Evolutionary conservation across 1,139 yeast genomes (phyloP).

Genomic region (Taphrina communis): DNA sequence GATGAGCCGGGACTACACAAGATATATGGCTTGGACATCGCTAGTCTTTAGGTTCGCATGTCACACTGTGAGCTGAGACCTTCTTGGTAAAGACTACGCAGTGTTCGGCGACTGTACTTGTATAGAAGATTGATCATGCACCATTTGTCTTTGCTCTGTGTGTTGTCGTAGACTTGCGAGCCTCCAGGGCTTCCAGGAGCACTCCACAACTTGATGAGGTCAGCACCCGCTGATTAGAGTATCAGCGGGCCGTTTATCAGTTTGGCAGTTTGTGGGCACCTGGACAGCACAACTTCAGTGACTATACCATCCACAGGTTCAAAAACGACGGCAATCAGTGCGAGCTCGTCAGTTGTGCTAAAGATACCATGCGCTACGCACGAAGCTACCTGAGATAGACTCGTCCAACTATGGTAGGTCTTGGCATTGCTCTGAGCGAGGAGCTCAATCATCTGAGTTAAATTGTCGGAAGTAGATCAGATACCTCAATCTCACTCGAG

Average conservation of each 20-base stretch:
- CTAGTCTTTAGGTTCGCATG: not conserved
- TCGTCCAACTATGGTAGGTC: not conserved
- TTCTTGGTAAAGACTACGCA: too few relatives aligned
- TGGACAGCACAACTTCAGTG: too few relatives aligned
- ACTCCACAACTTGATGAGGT: slow-evolving; percentile 1
- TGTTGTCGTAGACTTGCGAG: not conserved
- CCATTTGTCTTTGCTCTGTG: too few relatives aligned
- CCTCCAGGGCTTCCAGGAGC: not conserved
- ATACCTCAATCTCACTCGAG: not conserved
- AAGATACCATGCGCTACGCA: too few relatives aligned
- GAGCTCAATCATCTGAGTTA: not conserved
- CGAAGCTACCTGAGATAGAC: too few relatives aligned
- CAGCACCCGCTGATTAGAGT: slow-evolving; percentile 9
- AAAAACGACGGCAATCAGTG: too few relatives aligned
- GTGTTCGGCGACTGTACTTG: too few relatives aligned
- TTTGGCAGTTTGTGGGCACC: too few relatives aligned
- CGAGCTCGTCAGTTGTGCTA: too few relatives aligned
- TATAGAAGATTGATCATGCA: too few relatives aligned
- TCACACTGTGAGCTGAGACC: too few relatives aligned
- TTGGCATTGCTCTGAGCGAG: not conserved
- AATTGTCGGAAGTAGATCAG: not conserved
- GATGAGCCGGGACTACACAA: slow-evolving; percentile 36
- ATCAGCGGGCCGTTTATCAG: not conserved
- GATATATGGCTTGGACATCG: slow-evolving; percentile 21
- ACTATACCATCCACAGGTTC: too few relatives aligned